A percentile compares a stretch with the other conserved stretches of the same genome.
Evolutionary conservation across 768 basidiomycete genomes (phyloP).

Genomic region (Mycena belliarum): DNA sequence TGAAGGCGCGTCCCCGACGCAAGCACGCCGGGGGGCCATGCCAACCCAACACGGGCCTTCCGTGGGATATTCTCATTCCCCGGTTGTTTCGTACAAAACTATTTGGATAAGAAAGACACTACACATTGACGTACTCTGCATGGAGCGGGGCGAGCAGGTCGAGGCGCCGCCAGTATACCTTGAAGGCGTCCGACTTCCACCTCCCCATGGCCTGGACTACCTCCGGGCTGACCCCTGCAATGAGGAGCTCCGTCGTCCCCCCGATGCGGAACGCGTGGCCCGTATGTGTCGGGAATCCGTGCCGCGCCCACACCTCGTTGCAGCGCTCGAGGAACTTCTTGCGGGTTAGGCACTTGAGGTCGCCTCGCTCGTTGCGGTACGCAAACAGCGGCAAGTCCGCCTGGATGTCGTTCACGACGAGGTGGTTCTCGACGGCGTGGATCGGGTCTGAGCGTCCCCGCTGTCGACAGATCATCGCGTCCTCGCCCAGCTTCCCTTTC

Average conservation of each 20-base stretch:
- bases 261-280: constrained; percentile 32
- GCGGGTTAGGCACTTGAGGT: constrained; percentile 9
- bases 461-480: neutral
- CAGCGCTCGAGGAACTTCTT: constrained; percentile 13
- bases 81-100: too few relatives aligned
- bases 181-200: constrained; percentile 8
- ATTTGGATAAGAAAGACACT: too few relatives aligned
- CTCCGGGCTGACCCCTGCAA: constrained; percentile 1
- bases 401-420: neutral
- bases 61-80: too few relatives aligned
- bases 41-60: too few relatives aligned
- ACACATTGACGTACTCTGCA: neutral
- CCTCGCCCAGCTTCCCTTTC: neutral
- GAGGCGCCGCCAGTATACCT: constrained; percentile 3
- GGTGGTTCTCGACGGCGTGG: neutral
- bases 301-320: too few relatives aligned
- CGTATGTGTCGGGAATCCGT: neutral
- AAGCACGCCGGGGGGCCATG: too few relatives aligned
- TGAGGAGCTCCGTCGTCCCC: constrained; percentile 26
- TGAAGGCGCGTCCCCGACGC: too few relatives aligned
- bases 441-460: neutral
- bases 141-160: neutral
- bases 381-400: constrained; percentile 1
- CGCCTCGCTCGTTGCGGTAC: neutral
- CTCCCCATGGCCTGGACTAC: constrained; percentile 8